Evolutionary conservation across 192 early-diverging fungal species (phyloP).

Genomic region (Dimargaris cristalligena): DNA sequence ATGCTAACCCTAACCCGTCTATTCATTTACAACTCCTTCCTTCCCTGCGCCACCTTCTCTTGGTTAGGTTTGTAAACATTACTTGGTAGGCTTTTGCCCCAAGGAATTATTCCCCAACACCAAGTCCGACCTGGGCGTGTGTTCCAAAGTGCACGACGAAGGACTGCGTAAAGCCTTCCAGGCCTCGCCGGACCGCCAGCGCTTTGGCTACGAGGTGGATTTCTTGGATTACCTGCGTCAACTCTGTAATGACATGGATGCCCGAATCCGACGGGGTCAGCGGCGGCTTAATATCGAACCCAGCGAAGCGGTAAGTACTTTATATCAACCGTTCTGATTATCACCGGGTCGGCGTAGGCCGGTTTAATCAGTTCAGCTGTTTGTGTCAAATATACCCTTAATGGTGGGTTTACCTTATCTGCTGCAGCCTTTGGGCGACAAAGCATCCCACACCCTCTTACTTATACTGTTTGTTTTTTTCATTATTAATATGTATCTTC

Average conservation of each 20-base stretch:
- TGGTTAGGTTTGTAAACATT: constrained; percentile 51
- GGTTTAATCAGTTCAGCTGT: too few species aligned
- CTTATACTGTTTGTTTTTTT: too few species aligned
- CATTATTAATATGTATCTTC: too few species aligned
- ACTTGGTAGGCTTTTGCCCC: constrained; percentile 70
- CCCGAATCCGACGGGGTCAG: constrained; percentile 49
- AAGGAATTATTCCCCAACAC: constrained; percentile 73
- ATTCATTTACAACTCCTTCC: background rate
- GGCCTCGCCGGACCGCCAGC: constrained; percentile 41
- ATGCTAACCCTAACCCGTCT: background rate
- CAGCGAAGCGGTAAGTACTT: constrained; percentile 38
- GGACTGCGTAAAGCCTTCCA: constrained; percentile 41
- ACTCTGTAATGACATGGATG: constrained; percentile 48
- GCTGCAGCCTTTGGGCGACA: too few species aligned
- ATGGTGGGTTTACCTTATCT: too few species aligned
- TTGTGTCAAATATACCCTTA: too few species aligned
- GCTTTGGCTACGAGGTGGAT: constrained; percentile 54
- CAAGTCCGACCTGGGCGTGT: constrained; percentile 65
- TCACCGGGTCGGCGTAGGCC: too few species aligned
- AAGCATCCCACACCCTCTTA: too few species aligned
- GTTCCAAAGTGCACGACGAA: constrained; percentile 70
- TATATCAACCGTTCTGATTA: too few species aligned
- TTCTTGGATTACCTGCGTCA: constrained; percentile 48
- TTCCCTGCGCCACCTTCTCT: background rate
- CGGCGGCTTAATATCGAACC: constrained; percentile 47